A percentile compares a stretch with the other conserved stretches of the same genome.
phyloP scores from a whole-genome alignment of 768 basidiomycete genomes.

The Auricularia sp. region DNA sequence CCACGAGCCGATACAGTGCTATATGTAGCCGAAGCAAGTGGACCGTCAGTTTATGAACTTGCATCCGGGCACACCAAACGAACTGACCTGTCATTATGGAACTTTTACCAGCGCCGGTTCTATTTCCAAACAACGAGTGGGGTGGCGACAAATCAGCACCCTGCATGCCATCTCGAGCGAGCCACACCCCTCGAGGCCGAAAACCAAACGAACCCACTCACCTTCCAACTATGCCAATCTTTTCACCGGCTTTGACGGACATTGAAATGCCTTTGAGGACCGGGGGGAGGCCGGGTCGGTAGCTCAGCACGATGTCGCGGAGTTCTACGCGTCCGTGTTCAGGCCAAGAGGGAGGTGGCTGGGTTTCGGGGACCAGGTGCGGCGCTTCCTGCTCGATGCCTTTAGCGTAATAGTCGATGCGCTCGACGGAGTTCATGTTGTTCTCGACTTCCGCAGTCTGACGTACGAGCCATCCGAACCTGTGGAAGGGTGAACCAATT shows the following conservation, averaged over 20 bases:
- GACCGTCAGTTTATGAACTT: too few relatives aligned
- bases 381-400: constrained; percentile 54
- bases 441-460: constrained; percentile 63
- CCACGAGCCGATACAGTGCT: too few relatives aligned
- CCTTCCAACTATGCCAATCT: constrained; percentile 75
- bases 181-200: too few relatives aligned
- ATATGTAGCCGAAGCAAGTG: too few relatives aligned
- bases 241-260: constrained; percentile 52
- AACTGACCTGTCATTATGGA: too few relatives aligned
- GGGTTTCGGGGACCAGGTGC: constrained; percentile 44
- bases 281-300: constrained; percentile 60
- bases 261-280: constrained; percentile 60
- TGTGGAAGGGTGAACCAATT: background rate
- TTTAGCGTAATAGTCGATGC: constrained; percentile 34
- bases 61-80: too few relatives aligned
- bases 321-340: constrained; percentile 48
- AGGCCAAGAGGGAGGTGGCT: constrained; percentile 58
- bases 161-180: too few relatives aligned
- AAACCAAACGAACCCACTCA: too few relatives aligned
- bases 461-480: constrained; percentile 29
- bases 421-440: constrained; percentile 57
- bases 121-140: too few relatives aligned
- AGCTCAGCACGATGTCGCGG: constrained; percentile 48
- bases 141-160: too few relatives aligned
- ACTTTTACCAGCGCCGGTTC: too few relatives aligned